Evolutionary conservation across 164 flowering plant species (phyloP).

Genomic region (Taxillus chinensis): DNA sequence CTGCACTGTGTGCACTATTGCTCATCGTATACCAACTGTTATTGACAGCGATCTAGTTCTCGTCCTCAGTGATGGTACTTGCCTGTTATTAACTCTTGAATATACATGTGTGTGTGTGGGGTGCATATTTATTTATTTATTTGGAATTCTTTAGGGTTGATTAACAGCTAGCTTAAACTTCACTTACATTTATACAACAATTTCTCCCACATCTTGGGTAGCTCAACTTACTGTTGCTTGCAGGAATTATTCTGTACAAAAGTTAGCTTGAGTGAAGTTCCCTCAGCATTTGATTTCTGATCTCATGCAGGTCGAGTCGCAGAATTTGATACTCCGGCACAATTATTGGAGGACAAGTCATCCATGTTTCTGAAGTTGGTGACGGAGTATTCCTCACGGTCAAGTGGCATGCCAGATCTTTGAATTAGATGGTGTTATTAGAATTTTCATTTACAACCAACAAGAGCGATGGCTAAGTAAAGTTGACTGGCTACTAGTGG

Average conservation of each 20-base stretch:
- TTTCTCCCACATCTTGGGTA: too few relatives aligned
- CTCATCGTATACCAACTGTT: conserved; percentile 96
- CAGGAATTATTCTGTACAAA: too few relatives aligned
- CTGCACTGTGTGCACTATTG: conserved; percentile 95
- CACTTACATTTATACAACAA: too few relatives aligned
- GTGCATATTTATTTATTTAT: too few relatives aligned
- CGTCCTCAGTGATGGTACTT: conserved; percentile 93
- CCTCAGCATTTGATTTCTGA: not conserved
- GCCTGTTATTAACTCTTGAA: not conserved
- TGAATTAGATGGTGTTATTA: conserved; percentile 14
- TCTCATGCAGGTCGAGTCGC: conserved; percentile 67
- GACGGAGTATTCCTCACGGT: conserved; percentile 79
- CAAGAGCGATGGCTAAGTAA: conserved; percentile 1
- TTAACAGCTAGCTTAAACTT: too few relatives aligned
- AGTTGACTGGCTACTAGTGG: not conserved
- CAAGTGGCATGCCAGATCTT: conserved; percentile 69
- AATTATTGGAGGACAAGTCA: conserved; percentile 71
- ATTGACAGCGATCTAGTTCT: conserved; percentile 94
- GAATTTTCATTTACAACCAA: conserved; percentile 1
- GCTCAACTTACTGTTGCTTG: too few relatives aligned
- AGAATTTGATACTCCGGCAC: conserved; percentile 76
- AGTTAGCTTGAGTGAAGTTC: too few relatives aligned
- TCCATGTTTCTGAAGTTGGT: conserved; percentile 90
- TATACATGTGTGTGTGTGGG: too few relatives aligned
- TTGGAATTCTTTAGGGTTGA: too few relatives aligned